Conservation (phyloP, 495 filamentous ascomycete genomes). For the Thermothielavioides terrestris region DNA sequence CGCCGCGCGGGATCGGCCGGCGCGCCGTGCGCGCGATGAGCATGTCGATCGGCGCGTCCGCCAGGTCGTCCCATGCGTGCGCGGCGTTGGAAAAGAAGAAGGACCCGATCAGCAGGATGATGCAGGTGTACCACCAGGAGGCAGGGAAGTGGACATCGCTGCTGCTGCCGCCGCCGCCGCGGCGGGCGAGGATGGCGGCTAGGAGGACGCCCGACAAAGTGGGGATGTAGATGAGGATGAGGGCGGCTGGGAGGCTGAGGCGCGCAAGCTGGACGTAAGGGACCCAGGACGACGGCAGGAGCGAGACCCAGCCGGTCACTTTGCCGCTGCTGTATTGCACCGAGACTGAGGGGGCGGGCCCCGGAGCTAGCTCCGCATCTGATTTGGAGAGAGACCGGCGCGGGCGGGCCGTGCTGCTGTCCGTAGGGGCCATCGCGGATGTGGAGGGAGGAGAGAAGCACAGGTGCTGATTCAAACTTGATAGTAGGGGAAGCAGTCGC, state of each 20-base stretch:
- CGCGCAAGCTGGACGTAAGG: slow-evolving; percentile 21
- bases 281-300: not conserved
- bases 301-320: not conserved
- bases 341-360: not conserved
- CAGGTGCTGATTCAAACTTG: too few species aligned
- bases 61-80: slow-evolving; percentile 37
- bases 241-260: slow-evolving; percentile 26
- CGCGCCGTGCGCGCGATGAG: slow-evolving; percentile 27
- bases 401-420: too few species aligned
- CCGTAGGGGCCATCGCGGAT: too few species aligned
- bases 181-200: slow-evolving; percentile 25
- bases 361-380: too few species aligned
- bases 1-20: slow-evolving; percentile 34
- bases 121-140: slow-evolving; percentile 13
- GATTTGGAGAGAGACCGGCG: too few species aligned
- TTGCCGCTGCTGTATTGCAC: not conserved
- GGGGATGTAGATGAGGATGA: slow-evolving; percentile 32
- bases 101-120: slow-evolving; percentile 26
- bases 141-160: too few species aligned
- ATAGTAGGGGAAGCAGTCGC: too few species aligned
- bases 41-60: slow-evolving; percentile 33
- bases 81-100: slow-evolving; percentile 37
- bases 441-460: too few species aligned
- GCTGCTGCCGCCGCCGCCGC: slow-evolving; percentile 7
- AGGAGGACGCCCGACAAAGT: slow-evolving; percentile 32